Conservation (phyloP, 352 stramenopile species). For the Pythium diclinum region DNA sequence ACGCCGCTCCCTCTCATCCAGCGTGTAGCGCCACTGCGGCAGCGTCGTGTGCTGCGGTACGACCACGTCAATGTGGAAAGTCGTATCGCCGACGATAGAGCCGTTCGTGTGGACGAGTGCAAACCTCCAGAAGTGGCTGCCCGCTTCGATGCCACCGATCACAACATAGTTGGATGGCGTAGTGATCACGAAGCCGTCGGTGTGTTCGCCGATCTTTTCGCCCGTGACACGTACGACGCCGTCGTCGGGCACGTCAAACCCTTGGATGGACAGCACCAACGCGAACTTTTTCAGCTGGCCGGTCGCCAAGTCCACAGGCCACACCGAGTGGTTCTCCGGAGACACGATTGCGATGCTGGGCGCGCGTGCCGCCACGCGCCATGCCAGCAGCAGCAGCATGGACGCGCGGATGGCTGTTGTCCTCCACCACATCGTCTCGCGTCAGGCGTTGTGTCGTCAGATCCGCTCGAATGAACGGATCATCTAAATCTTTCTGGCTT, state of each 20-base stretch:
- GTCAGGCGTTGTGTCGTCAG: not conserved
- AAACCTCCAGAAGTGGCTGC: constrained; percentile 49
- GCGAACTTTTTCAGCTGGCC: constrained; percentile 20
- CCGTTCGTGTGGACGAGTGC: constrained; percentile 24
- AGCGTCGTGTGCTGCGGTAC: constrained; percentile 24
- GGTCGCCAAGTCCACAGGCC: constrained; percentile 24
- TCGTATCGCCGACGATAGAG: constrained; percentile 3
- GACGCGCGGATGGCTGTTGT: not conserved
- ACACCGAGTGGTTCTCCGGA: constrained; percentile 37
- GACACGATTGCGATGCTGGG: constrained; percentile 6
- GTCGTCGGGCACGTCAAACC: constrained; percentile 37
- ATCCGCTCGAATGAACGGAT: too few relatives aligned
- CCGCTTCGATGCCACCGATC: constrained; percentile 34
- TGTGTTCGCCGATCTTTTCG: constrained; percentile 31
- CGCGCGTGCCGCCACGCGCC: not conserved
- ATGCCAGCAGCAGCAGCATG: not conserved
- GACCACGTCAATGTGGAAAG: constrained; percentile 51
- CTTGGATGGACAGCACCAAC: constrained; percentile 29
- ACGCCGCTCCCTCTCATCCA: constrained; percentile 7
- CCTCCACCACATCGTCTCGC: not conserved
- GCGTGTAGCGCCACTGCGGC: constrained; percentile 23
- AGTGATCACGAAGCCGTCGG: constrained; percentile 21
- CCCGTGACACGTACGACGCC: constrained; percentile 40
- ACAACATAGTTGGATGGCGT: constrained; percentile 1
- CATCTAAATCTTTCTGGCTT: not conserved